Evolutionary conservation across 1,284 basidiomycete genomes (phyloP), one percentile per base, ranked within the genome.

Genomic region (Tilletia indica): DNA sequence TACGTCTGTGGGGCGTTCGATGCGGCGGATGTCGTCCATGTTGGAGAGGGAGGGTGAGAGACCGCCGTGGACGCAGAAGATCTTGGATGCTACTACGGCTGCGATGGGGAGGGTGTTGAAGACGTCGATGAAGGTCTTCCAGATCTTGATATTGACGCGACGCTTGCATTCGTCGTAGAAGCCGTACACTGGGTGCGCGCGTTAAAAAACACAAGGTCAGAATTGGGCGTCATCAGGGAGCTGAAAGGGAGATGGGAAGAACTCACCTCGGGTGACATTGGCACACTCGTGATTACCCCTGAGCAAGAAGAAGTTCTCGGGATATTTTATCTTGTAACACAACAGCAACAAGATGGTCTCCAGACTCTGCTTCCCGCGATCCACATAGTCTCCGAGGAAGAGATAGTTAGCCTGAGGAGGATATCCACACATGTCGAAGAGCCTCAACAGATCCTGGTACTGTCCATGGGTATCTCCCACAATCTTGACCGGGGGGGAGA

Each of bases 161-260:
- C 97, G 91, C 87, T 99, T 99, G 89, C 97, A 99, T 87, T 99
- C 96, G 87, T 99, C 96, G 86, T 99, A 99, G 87, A 99, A 99
- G 54, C 96, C 96, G 84, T 99, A 99, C 38, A 99, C 96, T 94
- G 83, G n/a, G 16, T 2, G 63, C 6, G 31, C 9, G 63, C 6
- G 11, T 66, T 19, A 21, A 11, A 39, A 64, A 42, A 31, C 64
- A 67, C 9, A 61, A 25, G 21, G 8, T 61, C 25, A 61, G 58
- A 14, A 31, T 31, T 31, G 25, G 25, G 25, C 25, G 25, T 31
- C 25, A 31, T 31, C 25, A 31, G 54, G 25, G 54, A 58, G 54
- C 14, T 16, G 63, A 36, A 36, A 42, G 38, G n/a, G 39, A 42
- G 42, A 47, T 31, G 19, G 45, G 36, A 39, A 67, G 4, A 38